These are phyloP conservation scores for Daldinia grandis DNA, from an alignment of 495 filamentous ascomycete genomes.

Conservation along the genomic window DNA sequence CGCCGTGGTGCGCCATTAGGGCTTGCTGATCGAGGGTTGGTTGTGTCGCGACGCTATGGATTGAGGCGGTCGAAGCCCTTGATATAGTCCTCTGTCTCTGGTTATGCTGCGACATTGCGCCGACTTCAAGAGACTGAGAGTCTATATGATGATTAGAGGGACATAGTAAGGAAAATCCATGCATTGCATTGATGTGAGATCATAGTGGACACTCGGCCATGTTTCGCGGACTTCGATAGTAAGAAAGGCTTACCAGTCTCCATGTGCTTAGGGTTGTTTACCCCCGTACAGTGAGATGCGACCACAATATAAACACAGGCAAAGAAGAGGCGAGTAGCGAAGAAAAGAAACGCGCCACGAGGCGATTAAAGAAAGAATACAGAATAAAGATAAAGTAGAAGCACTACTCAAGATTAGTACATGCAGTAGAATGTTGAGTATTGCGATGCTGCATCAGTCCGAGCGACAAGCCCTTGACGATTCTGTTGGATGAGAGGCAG, in stretches of 20 bases:
- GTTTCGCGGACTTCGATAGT: not conserved
- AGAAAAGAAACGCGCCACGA: conserved; percentile 16
- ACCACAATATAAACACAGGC: conserved; percentile 45
- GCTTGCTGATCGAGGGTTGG: conserved; percentile 66
- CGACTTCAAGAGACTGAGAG: conserved; percentile 20
- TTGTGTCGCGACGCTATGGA: conserved; percentile 74
- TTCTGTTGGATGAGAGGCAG: conserved; percentile 31
- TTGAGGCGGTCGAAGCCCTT: conserved; percentile 85
- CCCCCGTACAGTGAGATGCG: conserved; percentile 32
- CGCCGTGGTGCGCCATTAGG: conserved; percentile 60
- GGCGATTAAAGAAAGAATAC: conserved; percentile 26
- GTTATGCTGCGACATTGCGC: conserved; percentile 43
- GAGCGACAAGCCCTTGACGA: conserved; percentile 5
- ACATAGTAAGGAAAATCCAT: not conserved
- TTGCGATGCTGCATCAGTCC: conserved; percentile 26
- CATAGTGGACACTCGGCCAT: not conserved
- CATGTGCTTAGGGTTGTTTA: conserved; percentile 47
- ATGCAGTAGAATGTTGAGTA: conserved; percentile 32
- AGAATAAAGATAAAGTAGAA: conserved; percentile 18
- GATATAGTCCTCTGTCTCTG: conserved; percentile 74
- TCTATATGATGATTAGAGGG: conserved; percentile 38
- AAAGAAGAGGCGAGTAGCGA: not conserved
- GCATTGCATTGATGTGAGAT: not conserved
- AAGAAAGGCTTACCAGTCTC: conserved; percentile 34
- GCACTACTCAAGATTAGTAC: conserved; percentile 29